Base-by-base conservation (phyloP, 768 basidiomycete species). In the Favolaschia claudopus region DNA sequence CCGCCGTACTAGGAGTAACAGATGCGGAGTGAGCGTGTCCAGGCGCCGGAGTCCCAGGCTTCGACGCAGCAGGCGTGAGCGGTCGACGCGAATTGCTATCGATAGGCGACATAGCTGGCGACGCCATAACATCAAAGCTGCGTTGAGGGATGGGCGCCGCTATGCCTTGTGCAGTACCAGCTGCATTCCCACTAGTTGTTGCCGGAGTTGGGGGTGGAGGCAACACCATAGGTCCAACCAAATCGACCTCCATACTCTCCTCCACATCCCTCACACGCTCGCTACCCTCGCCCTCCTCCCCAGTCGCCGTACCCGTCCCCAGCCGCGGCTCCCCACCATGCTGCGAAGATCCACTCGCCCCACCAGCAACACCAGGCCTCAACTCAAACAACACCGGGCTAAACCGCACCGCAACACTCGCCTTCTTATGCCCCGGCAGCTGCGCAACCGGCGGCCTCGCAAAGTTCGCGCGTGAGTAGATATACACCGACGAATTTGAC, bases 391-490 rank as follows among this genome's bases (percentile, higher is more conserved):
- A 73, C 20, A 98, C 82, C 0, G 96, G 97, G 28, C 93, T 96
- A 75, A 99, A 99, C 42, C 89, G 82, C 33, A 99, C 95, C 1
- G 93, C 96, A 3, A 99, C 90, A 65, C 92, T 95, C 0, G 96
- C 90, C 66, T 96, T 97, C 76, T 95, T 94, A 79, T 98, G 93
- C 2, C 97, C 97, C 3, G 97, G 96, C 5, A 99, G 79, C 70
- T 96, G 95, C 14, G 95, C 97, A 55, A 99, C 87, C 0, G 97
- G 96, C 1, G 94, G 91, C 38, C 93, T 81, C 1, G 94, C 88
- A 73, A 99, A 93, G 76, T 97, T 99, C 37, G 93, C 93, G 29
- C 97, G 85, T 8, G 95, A 92, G 76, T 99, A 99, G 67, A 99
- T 93, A 78, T 93, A 98, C 27, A 99, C 96, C 3, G 81, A 82